Conservation (phyloP, 192 early-diverging fungal genomes). For the Geranomyces variabilis region DNA sequence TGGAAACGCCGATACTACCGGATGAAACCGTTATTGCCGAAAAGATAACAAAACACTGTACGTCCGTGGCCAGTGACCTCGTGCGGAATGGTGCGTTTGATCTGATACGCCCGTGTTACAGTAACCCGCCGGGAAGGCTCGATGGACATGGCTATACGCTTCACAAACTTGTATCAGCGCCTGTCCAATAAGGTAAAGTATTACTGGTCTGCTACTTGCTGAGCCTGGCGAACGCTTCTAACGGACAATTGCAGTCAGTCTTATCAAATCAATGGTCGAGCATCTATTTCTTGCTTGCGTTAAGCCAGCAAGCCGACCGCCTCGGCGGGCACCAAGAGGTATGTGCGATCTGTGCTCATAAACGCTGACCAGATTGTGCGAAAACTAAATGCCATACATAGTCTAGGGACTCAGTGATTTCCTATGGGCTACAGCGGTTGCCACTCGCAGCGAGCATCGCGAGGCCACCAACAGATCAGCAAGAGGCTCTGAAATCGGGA, state of each 20-base stretch:
- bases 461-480: not conserved
- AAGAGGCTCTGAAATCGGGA: not conserved
- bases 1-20: conserved; percentile 53
- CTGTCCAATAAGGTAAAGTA: conserved; percentile 49
- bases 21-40: conserved; percentile 65
- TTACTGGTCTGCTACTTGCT: too few species aligned
- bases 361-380: not conserved
- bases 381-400: not conserved
- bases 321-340: conserved; percentile 2
- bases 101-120: too few species aligned
- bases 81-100: too few species aligned
- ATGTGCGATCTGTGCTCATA: not conserved
- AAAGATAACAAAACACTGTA: conserved; percentile 69
- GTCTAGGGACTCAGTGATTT: not conserved
- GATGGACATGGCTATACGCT: conserved; percentile 57
- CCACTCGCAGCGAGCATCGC: not conserved
- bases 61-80: conserved; percentile 16
- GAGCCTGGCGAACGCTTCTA: not conserved
- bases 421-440: not conserved
- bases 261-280: conserved; percentile 21
- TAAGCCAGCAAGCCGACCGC: conserved; percentile 27
- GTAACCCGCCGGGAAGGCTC: conserved; percentile 59
- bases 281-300: conserved; percentile 25
- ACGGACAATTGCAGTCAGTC: not conserved
- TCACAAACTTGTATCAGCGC: conserved; percentile 63